phyloP scores from a whole-genome alignment of 2,329 filamentous ascomycete genomes.

The Fusarium setosum region DNA sequence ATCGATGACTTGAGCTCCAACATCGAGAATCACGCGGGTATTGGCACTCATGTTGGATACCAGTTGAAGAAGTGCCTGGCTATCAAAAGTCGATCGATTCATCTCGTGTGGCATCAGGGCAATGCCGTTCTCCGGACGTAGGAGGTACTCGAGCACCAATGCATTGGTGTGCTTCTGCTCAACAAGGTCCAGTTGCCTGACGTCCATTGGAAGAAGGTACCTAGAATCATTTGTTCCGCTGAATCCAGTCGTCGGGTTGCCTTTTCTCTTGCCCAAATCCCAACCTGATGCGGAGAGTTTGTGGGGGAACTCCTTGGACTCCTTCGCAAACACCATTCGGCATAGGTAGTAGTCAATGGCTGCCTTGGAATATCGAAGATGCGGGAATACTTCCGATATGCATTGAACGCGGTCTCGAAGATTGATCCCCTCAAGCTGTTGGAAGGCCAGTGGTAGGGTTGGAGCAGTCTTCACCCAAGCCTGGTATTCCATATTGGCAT shows the following conservation, averaged over 20 bases:
- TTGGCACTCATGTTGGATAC: slow-evolving; percentile 51
- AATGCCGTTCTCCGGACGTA: slow-evolving; percentile 63
- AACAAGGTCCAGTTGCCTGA: slow-evolving; percentile 66
- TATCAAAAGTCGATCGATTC: slow-evolving; percentile 26
- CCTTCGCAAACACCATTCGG: slow-evolving; percentile 68
- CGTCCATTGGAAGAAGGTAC: slow-evolving; percentile 65
- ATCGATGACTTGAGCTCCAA: slow-evolving; percentile 77
- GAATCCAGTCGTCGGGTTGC: slow-evolving; percentile 70
- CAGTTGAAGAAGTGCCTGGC: slow-evolving; percentile 55
- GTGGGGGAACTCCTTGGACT: slow-evolving; percentile 70
- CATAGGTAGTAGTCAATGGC: slow-evolving; percentile 73
- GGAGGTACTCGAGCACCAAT: slow-evolving; percentile 68
- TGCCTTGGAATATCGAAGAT: slow-evolving; percentile 62
- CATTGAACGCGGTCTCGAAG: slow-evolving; percentile 65
- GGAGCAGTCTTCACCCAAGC: slow-evolving; percentile 56
- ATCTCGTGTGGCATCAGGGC: neutral
- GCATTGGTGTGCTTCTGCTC: slow-evolving; percentile 75
- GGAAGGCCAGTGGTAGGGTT: slow-evolving; percentile 50
- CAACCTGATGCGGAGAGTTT: slow-evolving; percentile 76
- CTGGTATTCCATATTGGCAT: slow-evolving; percentile 62
- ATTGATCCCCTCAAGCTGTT: slow-evolving; percentile 64
- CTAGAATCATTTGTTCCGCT: slow-evolving; percentile 76
- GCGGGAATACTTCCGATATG: slow-evolving; percentile 60
- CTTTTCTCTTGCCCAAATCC: slow-evolving; percentile 66
- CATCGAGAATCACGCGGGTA: slow-evolving; percentile 74